Base-by-base conservation (phyloP, 345 rosid genomes). In the Passiflora organensis region DNA sequence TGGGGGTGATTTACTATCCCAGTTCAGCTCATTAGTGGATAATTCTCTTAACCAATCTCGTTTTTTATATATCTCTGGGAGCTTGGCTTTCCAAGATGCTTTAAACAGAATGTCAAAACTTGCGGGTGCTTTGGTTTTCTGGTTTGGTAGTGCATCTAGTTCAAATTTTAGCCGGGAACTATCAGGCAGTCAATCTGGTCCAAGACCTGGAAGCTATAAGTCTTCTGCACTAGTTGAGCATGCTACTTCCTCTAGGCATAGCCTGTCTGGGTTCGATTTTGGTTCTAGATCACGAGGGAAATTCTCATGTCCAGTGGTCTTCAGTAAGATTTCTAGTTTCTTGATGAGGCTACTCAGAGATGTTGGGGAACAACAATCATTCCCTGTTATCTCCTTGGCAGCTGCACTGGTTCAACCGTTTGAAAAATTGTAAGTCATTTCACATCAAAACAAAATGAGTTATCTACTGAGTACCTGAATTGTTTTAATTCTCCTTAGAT, bases 371-470 rank as follows among this genome's bases (percentile, higher is more conserved):
- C 70, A 83, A 19, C 82, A 79, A 38, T 75, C 82, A 6, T 66
- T 64, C 63, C 79, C 90, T 10, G 50, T 84, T 22, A 70, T 88
- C 59, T 84, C 90, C 1, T 73, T 87, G 51, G 95, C 90, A 72
- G 77, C 78, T 63, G 72, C 80, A 21, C 19, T 88, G 41, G 66
- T 87, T 58, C 85, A 89, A 20, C 80, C 95, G 58, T 58, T 78
- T 49, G 74, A 72, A 39, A 72, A 70, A 39, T 56, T 82, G 98
- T 91, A 58, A 82, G 93, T 73, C 21, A 24, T 63, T 53, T 46
- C 37, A n/a, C 22, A 53, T 51, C 24, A 47, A 36, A 34, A 58
- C 19, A 23, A 34, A 23, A 36, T n/a, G 51, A 22, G 36, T 16
- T 6, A 21, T 12, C 25, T 52, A 42, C 32, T 37, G 17, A 16